phyloP scores from a whole-genome alignment of 2,329 filamentous ascomycete species.

The Parascedosporium putredinis region DNA sequence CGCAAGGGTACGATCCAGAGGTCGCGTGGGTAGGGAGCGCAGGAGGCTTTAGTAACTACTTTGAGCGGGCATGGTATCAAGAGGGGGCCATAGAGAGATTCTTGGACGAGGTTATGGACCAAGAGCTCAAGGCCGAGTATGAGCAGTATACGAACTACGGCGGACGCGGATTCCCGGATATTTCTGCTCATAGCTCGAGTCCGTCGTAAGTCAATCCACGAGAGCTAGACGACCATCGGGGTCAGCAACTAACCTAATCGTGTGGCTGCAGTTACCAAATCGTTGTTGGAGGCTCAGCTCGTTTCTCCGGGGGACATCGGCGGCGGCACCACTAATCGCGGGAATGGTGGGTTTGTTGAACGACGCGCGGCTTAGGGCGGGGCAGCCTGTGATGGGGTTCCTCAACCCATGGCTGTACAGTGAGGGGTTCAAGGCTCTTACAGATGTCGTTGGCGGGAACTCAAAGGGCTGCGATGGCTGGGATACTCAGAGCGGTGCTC shows the following conservation, averaged over 20 bases:
- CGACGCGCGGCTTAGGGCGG: slow-evolving; percentile 45
- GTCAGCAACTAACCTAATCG: too few relatives aligned
- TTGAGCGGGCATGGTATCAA: slow-evolving; percentile 32
- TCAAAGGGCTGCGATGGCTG: slow-evolving; percentile 7
- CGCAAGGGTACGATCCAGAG: slow-evolving; percentile 40
- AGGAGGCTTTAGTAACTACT: slow-evolving; percentile 40
- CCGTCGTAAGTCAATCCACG: slow-evolving; percentile 8
- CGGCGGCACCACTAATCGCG: slow-evolving; percentile 52
- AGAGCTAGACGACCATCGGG: too few relatives aligned
- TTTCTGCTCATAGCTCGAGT: slow-evolving; percentile 41
- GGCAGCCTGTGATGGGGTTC: slow-evolving; percentile 44
- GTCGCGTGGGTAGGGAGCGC: slow-evolving; percentile 40
- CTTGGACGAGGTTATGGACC: slow-evolving; percentile 14
- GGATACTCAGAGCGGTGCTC: slow-evolving; percentile 15
- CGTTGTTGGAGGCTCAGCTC: slow-evolving; percentile 19
- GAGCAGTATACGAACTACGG: slow-evolving; percentile 30
- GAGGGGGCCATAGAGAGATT: slow-evolving; percentile 35
- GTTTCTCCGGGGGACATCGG: slow-evolving; percentile 28
- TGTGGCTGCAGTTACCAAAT: slow-evolving; percentile 20
- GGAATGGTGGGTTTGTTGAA: slow-evolving; percentile 56
- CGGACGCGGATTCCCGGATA: slow-evolving; percentile 52
- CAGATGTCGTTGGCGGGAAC: slow-evolving; percentile 20
- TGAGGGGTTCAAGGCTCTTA: slow-evolving; percentile 20
- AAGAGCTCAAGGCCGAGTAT: slow-evolving; percentile 35
- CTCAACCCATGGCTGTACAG: slow-evolving; percentile 52